Percentiles rank a stretch among this genome's conserved stretches.
Evolutionary conservation across 176 grass and related monocot species (phyloP).

Genomic region (Zizania latifolia): DNA sequence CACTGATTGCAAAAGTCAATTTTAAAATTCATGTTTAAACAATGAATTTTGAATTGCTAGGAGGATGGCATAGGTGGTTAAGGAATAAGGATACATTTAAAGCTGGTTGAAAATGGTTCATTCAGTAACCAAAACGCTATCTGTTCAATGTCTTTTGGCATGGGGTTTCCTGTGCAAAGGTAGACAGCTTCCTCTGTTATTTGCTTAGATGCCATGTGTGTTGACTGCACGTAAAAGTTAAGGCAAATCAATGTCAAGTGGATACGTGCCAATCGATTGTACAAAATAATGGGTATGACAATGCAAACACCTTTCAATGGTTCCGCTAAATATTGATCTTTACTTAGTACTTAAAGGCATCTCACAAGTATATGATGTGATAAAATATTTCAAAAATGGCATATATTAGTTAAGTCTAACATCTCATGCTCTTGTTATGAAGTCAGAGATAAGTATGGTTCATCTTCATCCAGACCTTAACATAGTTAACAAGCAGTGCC

Average conservation of each 20-base stretch:
- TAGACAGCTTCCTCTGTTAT: slow-evolving; percentile 93
- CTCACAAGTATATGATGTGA: neutral
- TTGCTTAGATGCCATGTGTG: slow-evolving; percentile 88
- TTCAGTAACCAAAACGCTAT: slow-evolving; percentile 92
- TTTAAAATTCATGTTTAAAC: neutral
- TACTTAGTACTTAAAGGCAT: neutral
- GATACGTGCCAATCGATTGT: neutral
- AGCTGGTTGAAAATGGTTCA: slow-evolving; percentile 72
- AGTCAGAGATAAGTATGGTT: neutral
- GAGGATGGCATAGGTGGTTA: neutral
- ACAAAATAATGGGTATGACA: neutral
- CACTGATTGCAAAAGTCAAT: neutral
- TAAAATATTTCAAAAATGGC: neutral
- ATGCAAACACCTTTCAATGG: neutral
- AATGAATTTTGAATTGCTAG: neutral
- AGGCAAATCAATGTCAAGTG: slow-evolving; percentile 9
- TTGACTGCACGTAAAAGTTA: slow-evolving; percentile 56
- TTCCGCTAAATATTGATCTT: neutral
- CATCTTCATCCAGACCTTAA: neutral
- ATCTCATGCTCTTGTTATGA: neutral
- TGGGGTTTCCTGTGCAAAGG: slow-evolving; percentile 96
- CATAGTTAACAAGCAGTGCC: neutral
- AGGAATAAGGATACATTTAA: slow-evolving; percentile 71
- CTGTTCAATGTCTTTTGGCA: slow-evolving; percentile 88
- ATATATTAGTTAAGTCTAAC: neutral